Evolutionary conservation across 345 rosid genomes (phyloP), one percentile per base, ranked within the genome.

Genomic region (Luvunga scandens): DNA sequence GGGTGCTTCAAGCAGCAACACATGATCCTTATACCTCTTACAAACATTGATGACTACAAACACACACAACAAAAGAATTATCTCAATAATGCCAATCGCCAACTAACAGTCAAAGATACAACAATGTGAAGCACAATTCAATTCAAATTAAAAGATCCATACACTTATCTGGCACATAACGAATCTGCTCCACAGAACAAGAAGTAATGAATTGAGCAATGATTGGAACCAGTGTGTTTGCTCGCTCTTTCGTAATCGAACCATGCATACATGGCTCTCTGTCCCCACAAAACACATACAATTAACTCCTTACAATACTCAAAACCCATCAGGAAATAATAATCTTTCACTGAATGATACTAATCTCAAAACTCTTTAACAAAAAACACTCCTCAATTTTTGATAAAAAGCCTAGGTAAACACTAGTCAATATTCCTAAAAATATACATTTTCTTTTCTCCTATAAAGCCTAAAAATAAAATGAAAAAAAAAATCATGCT

Each of bases 1-100:
- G 22, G 98, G 98, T 48, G 87, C 85, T 65, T 81, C 88, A 48
- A 88, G 90, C 81, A 85, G 45, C 86, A 91, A 31, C 79, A 91
- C 91, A 69, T 82, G 90, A 66, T 96, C 99, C 87, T 94, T 94
- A 77, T 92, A 85, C 82, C 88, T 92, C 92, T 87, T 94, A 80
- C 95, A 92, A 75, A 96, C 89, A 63, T 80, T 77, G 61, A 87
- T 71, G 78, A 96, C 99, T 96, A 88, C 84, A 68, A 77, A 60
- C 21, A 70, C 83, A 78, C 78, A 76, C 66, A 59, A 70, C 66
- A 57, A 70, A 63, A 33, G 70, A 74, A 81, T 22, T 71, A 80
- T 33, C 8, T 45, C 50, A 19, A 30, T 19, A 33, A 48, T 53
- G 10, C 34, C 65, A 25, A 34, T 24, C n/a, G 36, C 33, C 76